phyloP scores from a whole-genome alignment of 1,139 yeast species.

The Suhomyces taliae region DNA sequence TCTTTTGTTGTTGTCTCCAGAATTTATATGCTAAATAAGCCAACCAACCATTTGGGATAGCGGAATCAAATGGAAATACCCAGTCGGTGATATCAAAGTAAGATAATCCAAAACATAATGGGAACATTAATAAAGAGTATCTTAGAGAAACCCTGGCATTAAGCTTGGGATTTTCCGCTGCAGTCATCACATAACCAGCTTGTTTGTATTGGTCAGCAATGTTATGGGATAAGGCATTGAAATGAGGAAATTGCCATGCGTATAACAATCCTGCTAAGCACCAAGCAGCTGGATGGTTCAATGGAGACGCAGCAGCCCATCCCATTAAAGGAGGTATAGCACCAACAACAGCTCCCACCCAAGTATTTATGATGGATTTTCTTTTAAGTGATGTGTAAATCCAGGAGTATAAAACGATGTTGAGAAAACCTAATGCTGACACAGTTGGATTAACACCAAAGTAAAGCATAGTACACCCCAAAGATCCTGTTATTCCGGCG shows the following conservation, averaged over 20 bases:
- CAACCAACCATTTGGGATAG: slow-evolving; percentile 82
- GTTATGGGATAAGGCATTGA: slow-evolving; percentile 86
- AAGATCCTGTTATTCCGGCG: slow-evolving; percentile 69
- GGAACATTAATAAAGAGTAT: slow-evolving; percentile 88
- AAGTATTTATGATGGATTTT: slow-evolving; percentile 80
- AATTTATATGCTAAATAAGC: slow-evolving; percentile 76
- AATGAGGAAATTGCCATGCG: slow-evolving; percentile 99
- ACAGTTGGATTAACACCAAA: slow-evolving; percentile 86
- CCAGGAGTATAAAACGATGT: slow-evolving; percentile 85
- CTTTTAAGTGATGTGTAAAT: slow-evolving; percentile 88
- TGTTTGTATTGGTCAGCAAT: slow-evolving; percentile 82
- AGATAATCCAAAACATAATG: slow-evolving; percentile 80
- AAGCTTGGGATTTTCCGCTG: slow-evolving; percentile 85
- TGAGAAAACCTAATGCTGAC: slow-evolving; percentile 71
- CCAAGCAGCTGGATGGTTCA: slow-evolving; percentile 92
- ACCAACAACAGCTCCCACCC: slow-evolving; percentile 99
- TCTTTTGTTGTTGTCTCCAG: slow-evolving; percentile 72
- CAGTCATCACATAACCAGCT: slow-evolving; percentile 97
- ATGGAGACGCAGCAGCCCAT: slow-evolving; percentile 92
- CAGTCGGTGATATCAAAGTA: slow-evolving; percentile 83
- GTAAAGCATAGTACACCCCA: slow-evolving; percentile 70
- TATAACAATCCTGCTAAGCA: slow-evolving; percentile 83
- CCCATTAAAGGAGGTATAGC: slow-evolving; percentile 99
- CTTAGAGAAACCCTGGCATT: slow-evolving; percentile 93
- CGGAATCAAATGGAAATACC: slow-evolving; percentile 76